Percentiles rank a stretch among this genome's conserved stretches.
These are phyloP conservation scores for Verticillium dahliae DNA, from an alignment of 2,329 filamentous ascomycete genomes.

Conservation along the genomic window DNA sequence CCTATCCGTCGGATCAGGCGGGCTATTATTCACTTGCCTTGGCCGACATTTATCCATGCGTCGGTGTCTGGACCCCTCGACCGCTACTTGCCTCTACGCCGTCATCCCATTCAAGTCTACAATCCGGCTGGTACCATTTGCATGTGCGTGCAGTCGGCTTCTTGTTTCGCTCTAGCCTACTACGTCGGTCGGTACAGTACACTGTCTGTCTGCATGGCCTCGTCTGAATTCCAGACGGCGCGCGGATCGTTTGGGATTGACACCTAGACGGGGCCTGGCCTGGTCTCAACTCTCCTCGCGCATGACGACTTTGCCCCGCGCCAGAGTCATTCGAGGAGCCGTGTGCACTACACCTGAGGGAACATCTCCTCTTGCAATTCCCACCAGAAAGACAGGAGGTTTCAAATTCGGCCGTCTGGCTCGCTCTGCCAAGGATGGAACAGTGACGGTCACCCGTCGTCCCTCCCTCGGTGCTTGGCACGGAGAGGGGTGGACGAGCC, in stretches of 20 bases:
- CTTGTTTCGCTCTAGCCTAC: background rate
- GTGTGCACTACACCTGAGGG: background rate
- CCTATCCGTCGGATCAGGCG: background rate
- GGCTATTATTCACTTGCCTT: background rate
- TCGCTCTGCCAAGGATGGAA: background rate
- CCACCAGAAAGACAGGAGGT: background rate
- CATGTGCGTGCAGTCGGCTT: background rate
- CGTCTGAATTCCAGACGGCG: background rate
- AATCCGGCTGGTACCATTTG: background rate
- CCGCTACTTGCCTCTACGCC: background rate
- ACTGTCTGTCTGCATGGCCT: background rate
- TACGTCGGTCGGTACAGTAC: background rate
- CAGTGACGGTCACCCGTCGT: background rate
- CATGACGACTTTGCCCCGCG: background rate
- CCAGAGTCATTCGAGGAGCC: background rate
- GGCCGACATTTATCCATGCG: background rate
- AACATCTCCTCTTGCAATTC: background rate
- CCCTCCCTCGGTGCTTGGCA: background rate
- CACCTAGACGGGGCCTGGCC: background rate
- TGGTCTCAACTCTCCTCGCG: background rate
- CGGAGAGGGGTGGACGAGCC: background rate
- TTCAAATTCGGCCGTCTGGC: background rate
- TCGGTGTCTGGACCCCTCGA: background rate
- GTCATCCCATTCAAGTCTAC: background rate
- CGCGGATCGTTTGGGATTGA: background rate